Conservation (phyloP, 306 rosid genomes). For the Styphnolobium japonicum region DNA sequence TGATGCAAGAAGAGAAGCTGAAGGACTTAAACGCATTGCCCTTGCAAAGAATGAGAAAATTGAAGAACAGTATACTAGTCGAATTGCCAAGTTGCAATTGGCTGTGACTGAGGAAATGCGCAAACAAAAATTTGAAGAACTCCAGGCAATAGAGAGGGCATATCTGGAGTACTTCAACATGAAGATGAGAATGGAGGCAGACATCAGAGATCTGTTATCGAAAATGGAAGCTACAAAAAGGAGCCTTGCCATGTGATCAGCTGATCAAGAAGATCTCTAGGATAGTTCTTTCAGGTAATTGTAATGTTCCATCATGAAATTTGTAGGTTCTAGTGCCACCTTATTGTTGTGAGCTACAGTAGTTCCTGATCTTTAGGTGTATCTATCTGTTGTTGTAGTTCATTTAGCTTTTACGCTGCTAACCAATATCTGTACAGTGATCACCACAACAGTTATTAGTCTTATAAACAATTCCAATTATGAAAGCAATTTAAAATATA, state of each 20-base stretch:
- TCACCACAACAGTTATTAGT: slow-evolving; percentile 42
- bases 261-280: slow-evolving; percentile 21
- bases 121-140: slow-evolving; percentile 72
- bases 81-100: slow-evolving; percentile 69
- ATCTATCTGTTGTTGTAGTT: slow-evolving; percentile 34
- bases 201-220: slow-evolving; percentile 74
- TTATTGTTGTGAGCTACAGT: slow-evolving; percentile 31
- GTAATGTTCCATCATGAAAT: slow-evolving; percentile 24
- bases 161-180: slow-evolving; percentile 76
- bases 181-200: slow-evolving; percentile 91
- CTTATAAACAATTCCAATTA: slow-evolving; percentile 31
- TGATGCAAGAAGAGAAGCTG: slow-evolving; percentile 93
- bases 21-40: slow-evolving; percentile 83
- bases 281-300: slow-evolving; percentile 43
- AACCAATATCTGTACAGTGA: slow-evolving; percentile 67
- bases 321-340: slow-evolving; percentile 39
- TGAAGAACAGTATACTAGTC: slow-evolving; percentile 72
- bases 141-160: slow-evolving; percentile 72
- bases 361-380: slow-evolving; percentile 43
- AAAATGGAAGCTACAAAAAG: slow-evolving; percentile 97
- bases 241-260: slow-evolving; percentile 63
- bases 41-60: slow-evolving; percentile 79
- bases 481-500: slow-evolving; percentile 30
- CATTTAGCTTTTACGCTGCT: slow-evolving; percentile 41
- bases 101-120: slow-evolving; percentile 75